Percentiles rank a stretch among this genome's conserved stretches.
These are phyloP conservation scores for Phytophthora idaei DNA, from an alignment of 352 stramenopile genomes.

Conservation along the genomic window DNA sequence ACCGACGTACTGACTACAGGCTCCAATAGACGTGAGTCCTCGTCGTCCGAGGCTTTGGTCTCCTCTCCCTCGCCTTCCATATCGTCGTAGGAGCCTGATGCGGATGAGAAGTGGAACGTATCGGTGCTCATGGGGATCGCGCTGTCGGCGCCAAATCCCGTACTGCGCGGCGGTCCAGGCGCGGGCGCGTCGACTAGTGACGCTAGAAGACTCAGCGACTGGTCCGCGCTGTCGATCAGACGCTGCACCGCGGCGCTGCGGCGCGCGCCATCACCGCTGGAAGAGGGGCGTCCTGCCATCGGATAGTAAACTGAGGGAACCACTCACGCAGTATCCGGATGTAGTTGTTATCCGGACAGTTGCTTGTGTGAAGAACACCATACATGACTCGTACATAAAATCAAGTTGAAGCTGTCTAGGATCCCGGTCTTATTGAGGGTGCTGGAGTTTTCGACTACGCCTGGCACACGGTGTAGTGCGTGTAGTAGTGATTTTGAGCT, in stretches of 20 bases:
- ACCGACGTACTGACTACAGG: slow-evolving; percentile 62
- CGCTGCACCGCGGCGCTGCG: slow-evolving; percentile 69
- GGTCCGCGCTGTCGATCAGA: slow-evolving; percentile 79
- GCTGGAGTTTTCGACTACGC: too few relatives aligned
- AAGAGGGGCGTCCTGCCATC: slow-evolving; percentile 35
- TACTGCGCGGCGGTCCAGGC: slow-evolving; percentile 11
- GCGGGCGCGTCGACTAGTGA: slow-evolving; percentile 53
- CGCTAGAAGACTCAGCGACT: slow-evolving; percentile 68
- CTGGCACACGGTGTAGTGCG: too few relatives aligned
- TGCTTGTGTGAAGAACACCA: not conserved
- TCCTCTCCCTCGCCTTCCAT: slow-evolving; percentile 6
- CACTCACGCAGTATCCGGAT: slow-evolving; percentile 15
- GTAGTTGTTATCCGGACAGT: not conserved
- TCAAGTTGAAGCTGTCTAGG: too few relatives aligned
- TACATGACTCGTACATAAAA: too few relatives aligned
- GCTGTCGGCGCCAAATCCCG: slow-evolving; percentile 15
- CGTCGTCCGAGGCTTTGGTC: slow-evolving; percentile 3
- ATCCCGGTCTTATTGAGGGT: too few relatives aligned
- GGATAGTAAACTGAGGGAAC: slow-evolving; percentile 15
- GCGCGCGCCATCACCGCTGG: slow-evolving; percentile 13
- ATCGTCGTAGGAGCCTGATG: slow-evolving; percentile 16
- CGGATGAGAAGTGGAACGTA: slow-evolving; percentile 46
- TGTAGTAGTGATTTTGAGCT: too few relatives aligned
- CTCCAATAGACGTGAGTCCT: slow-evolving; percentile 25
- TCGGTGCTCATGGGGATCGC: slow-evolving; percentile 30